phyloP scores from a whole-genome alignment of 345 rosid species.

The Boechera divaricarpa region DNA sequence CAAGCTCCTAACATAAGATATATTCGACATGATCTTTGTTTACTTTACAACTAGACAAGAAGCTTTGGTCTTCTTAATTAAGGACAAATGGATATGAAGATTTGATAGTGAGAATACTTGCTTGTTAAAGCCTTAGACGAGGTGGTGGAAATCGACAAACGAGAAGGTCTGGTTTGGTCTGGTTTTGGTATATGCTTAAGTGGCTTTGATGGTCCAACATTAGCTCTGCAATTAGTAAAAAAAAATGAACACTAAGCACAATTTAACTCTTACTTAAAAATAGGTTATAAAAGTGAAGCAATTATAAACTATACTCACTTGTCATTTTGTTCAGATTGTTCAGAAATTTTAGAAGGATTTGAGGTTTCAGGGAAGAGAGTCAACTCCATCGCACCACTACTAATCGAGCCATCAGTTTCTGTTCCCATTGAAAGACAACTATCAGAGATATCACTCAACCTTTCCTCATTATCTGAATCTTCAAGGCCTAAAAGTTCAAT shows the following conservation, averaged over 20 bases:
- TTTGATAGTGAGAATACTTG: conserved; percentile 16
- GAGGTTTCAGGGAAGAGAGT: conserved; percentile 68
- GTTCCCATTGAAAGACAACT: conserved; percentile 75
- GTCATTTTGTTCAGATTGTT: conserved; percentile 32
- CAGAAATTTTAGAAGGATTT: conserved; percentile 36
- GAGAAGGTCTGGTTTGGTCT: conserved; percentile 49
- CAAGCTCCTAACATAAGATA: not conserved
- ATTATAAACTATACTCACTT: conserved; percentile 53
- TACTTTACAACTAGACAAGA: not conserved
- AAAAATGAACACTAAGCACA: conserved; percentile 1
- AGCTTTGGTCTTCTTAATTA: conserved; percentile 1
- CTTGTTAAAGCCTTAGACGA: conserved; percentile 56
- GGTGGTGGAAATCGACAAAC: conserved; percentile 51
- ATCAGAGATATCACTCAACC: conserved; percentile 57
- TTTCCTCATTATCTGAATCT: conserved; percentile 63
- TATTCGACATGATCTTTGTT: not conserved
- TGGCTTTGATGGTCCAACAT: conserved; percentile 50
- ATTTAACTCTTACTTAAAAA: not conserved
- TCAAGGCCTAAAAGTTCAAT: conserved; percentile 63
- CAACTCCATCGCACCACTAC: conserved; percentile 58
- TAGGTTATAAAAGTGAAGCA: not conserved
- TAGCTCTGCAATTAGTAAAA: conserved; percentile 39
- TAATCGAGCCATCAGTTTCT: conserved; percentile 68
- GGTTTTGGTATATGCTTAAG: conserved; percentile 53
- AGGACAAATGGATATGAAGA: not conserved